These are phyloP conservation scores for Globisporangium paddicum DNA, from an alignment of 352 stramenopile genomes.

Conservation along the genomic window DNA sequence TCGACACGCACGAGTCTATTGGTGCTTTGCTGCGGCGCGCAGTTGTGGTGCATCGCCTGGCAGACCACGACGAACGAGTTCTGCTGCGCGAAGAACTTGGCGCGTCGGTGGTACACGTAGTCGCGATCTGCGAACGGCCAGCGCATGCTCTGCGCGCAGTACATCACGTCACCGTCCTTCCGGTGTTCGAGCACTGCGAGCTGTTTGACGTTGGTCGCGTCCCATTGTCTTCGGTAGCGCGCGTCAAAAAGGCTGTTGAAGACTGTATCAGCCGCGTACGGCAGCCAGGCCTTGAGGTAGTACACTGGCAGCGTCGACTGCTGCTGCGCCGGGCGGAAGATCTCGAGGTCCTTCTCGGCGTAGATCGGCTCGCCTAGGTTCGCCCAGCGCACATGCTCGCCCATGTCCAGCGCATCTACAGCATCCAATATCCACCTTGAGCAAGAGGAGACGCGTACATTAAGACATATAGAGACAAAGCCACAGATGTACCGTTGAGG, in stretches of 20 bases:
- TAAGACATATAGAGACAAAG: too few relatives aligned
- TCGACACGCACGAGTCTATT: conserved; percentile 54
- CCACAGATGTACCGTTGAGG: conserved; percentile 40
- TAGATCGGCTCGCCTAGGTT: conserved; percentile 66
- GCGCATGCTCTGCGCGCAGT: conserved; percentile 45
- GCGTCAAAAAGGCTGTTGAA: conserved; percentile 64
- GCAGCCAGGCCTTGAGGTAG: conserved; percentile 67
- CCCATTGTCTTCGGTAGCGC: conserved; percentile 52
- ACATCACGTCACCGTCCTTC: conserved; percentile 56
- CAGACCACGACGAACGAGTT: conserved; percentile 65
- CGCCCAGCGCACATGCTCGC: conserved; percentile 56
- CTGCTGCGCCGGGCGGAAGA: conserved; percentile 49
- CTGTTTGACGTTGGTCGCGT: conserved; percentile 34
- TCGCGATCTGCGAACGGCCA: conserved; percentile 71
- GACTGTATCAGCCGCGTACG: conserved; percentile 60
- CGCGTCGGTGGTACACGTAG: conserved; percentile 71
- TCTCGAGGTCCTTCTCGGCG: conserved; percentile 64
- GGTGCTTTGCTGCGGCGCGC: conserved; percentile 32
- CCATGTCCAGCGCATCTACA: conserved; percentile 63
- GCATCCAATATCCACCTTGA: background rate
- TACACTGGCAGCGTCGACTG: conserved; percentile 62
- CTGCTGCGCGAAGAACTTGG: conserved; percentile 47
- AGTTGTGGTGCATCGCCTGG: conserved; percentile 46
- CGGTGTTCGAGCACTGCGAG: conserved; percentile 42
- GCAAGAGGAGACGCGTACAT: background rate